Conservation (phyloP, 257 asterid genomes). For the Solanum appendiculatum region DNA sequence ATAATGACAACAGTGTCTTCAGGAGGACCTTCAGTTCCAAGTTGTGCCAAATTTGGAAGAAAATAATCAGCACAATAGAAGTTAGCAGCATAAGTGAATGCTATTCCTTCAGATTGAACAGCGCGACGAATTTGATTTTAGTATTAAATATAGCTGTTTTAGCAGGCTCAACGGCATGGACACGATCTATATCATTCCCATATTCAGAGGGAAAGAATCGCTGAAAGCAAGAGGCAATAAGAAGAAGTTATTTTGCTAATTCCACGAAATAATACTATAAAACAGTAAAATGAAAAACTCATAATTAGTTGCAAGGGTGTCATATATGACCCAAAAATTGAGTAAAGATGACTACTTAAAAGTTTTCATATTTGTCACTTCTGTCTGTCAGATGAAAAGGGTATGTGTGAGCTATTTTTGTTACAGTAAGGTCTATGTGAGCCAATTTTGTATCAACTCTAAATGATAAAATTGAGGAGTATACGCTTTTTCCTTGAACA, state of each 20-base stretch:
- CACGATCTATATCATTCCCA: constrained; percentile 53
- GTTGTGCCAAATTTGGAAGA: constrained; percentile 33
- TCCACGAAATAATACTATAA: no score
- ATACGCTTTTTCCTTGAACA: no score
- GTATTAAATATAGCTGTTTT: constrained; percentile 16
- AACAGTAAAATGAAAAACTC: no score
- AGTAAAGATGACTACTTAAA: no score
- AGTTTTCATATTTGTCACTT: no score
- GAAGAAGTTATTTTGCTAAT: background rate
- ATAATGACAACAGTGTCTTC: constrained; percentile 21
- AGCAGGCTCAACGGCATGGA: constrained; percentile 50
- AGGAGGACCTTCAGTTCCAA: constrained; percentile 35
- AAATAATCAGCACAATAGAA: constrained; percentile 53
- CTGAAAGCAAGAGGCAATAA: constrained; percentile 11
- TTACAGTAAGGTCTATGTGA: no score
- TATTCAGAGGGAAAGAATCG: constrained; percentile 74
- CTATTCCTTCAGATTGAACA: constrained; percentile 43
- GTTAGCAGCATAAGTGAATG: constrained; percentile 37
- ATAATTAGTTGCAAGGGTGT: no score
- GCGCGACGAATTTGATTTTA: constrained; percentile 39
- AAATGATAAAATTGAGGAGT: no score
- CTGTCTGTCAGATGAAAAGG: no score
- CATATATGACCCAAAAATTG: no score
- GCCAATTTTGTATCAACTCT: no score
- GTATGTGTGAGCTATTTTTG: no score